Percentiles rank a stretch among this genome's conserved stretches.
These are phyloP conservation scores for Orobanche coerulescens DNA, from an alignment of 257 asterid genomes.

Conservation along the genomic window DNA sequence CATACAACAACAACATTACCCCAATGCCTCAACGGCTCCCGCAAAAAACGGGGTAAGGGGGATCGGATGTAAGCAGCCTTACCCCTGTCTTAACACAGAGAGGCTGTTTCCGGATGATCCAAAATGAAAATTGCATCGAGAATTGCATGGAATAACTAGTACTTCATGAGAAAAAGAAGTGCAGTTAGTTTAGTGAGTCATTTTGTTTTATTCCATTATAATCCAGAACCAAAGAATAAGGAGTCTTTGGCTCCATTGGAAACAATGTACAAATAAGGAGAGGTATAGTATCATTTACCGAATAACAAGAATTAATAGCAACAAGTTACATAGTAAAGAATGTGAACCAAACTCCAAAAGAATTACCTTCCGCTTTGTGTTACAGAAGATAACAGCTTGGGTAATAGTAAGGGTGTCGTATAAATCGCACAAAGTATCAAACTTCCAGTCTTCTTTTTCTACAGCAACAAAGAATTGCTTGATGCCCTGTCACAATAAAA, in stretches of 20 bases:
- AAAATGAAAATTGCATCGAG: too few species aligned
- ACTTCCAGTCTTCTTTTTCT: constrained; percentile 95
- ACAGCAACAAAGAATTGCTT: constrained; percentile 97
- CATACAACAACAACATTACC: too few species aligned
- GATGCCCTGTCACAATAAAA: constrained; percentile 59
- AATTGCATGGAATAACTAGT: too few species aligned
- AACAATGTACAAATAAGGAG: background rate
- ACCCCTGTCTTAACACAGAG: too few species aligned
- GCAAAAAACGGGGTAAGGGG: too few species aligned
- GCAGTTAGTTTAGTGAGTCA: too few species aligned
- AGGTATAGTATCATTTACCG: background rate
- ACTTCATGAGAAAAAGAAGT: background rate
- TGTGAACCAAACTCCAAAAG: background rate
- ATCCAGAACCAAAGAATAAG: too few species aligned
- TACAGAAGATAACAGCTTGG: constrained; percentile 95
- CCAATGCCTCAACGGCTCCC: too few species aligned
- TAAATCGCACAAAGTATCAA: constrained; percentile 87
- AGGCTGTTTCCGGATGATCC: too few species aligned
- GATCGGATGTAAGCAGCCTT: too few species aligned
- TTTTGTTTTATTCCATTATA: too few species aligned
- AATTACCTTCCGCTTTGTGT: constrained; percentile 85
- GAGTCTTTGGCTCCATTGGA: background rate
- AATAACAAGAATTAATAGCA: background rate
- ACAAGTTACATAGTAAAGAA: background rate
- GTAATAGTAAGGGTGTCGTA: constrained; percentile 95